Evolutionary conservation across 2,329 filamentous ascomycete genomes (phyloP), one percentile per base, ranked within the genome.

Genomic region (Pseudocercospora vitis): DNA sequence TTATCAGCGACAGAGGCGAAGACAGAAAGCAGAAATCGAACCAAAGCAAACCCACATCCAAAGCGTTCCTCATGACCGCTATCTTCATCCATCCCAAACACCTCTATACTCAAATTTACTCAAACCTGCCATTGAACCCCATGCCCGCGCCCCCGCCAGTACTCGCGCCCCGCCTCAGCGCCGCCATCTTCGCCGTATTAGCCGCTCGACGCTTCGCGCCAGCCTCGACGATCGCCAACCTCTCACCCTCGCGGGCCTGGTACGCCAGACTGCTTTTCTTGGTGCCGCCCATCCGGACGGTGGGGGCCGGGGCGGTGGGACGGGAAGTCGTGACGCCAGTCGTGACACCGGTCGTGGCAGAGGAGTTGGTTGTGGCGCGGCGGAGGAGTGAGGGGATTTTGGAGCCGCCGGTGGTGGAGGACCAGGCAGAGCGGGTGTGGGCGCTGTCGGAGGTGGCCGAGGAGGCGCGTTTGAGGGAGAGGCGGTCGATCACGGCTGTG

Each of bases 341-440:
- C 60, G 68, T 65, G 42, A 66, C 70, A 14, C 60, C 55, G n/a
- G 35, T 57, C 5, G 64, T 63, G 24, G 63, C 62, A 3, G 61
- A 59, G 5, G 29, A 61, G 52, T 70, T 74, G 24, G 85, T 86
- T 0, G 88, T 92, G 3, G 88, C 87, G 24, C 87, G 81, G 21
- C 88, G 82, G 14, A 94, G 78, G 16, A 94, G 77, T 0, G 81
- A 79, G 0, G 89, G 88, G 1, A 88, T 81, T 63, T 82, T 85
- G 79, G 89, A 88, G 0, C 75, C 73, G 3, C 68, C 64, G 53
- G 70, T 62, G 2, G 72, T 64, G 4, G 72, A 70, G 1, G 79
- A 63, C 68, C 68, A 70, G 14, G 68, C 67, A n/a, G 63, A 64
- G 7, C 62, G 62, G 8, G 60, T 51, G n/a, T 55, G 53, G 8